These are phyloP conservation scores for Agaricus bisporus DNA, from an alignment of 768 basidiomycete genomes.

Conservation along the genomic window DNA sequence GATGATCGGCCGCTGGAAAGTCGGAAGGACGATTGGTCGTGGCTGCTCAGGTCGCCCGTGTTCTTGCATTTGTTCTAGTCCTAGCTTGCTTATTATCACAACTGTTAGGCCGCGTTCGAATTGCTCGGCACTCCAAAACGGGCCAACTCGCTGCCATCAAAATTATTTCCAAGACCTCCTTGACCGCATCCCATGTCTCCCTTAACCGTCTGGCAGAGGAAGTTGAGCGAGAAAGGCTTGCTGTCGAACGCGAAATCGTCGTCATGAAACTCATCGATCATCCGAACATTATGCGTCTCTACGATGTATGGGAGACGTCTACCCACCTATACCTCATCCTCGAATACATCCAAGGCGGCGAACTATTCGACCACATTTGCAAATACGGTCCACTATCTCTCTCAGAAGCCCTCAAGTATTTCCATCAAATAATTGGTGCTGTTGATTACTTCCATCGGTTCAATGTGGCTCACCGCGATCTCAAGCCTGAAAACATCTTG, in stretches of 20 bases:
- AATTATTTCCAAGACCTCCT: slow-evolving; percentile 77
- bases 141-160: slow-evolving; percentile 92
- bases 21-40: slow-evolving; percentile 78
- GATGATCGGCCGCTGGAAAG: slow-evolving; percentile 77
- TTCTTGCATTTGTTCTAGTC: not conserved
- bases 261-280: slow-evolving; percentile 97
- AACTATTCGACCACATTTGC: slow-evolving; percentile 91
- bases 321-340: slow-evolving; percentile 86
- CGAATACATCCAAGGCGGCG: slow-evolving; percentile 92
- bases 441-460: slow-evolving; percentile 93
- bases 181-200: slow-evolving; percentile 56
- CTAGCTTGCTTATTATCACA: not conserved
- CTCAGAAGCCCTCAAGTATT: slow-evolving; percentile 76
- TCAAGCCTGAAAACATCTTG: slow-evolving; percentile 92
- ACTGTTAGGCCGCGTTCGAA: slow-evolving; percentile 74
- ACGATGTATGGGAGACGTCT: slow-evolving; percentile 96
- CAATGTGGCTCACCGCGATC: slow-evolving; percentile 89
- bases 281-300: slow-evolving; percentile 89
- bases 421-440: slow-evolving; percentile 89
- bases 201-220: slow-evolving; percentile 65
- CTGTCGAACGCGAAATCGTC: slow-evolving; percentile 90
- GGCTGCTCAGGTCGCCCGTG: slow-evolving; percentile 62
- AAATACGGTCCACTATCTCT: slow-evolving; percentile 64
- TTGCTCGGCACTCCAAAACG: slow-evolving; percentile 83
- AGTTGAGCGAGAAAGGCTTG: slow-evolving; percentile 69